These are phyloP conservation scores for Mucuna pruriens DNA, from an alignment of 306 rosid genomes.

Conservation along the genomic window DNA sequence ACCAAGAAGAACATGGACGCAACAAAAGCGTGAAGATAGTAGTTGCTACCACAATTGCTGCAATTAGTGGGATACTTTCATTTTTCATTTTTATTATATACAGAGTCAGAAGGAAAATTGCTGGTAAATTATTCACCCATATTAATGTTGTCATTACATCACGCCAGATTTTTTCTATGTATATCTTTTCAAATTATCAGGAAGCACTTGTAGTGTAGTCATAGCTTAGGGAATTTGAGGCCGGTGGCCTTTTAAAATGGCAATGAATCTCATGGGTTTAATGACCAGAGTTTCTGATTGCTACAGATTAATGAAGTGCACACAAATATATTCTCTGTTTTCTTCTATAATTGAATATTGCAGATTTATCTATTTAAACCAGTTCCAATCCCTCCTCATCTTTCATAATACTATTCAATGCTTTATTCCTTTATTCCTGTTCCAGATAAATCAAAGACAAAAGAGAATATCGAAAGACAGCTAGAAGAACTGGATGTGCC, in stretches of 20 bases:
- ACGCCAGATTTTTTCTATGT: no score
- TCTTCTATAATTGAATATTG: background rate
- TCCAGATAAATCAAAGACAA: background rate
- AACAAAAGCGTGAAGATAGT: background rate
- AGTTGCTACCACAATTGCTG: background rate
- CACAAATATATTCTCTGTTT: background rate
- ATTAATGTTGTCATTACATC: background rate
- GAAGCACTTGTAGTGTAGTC: no score
- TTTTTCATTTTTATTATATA: background rate
- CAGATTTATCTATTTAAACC: no score
- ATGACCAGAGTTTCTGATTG: background rate
- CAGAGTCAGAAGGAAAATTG: background rate
- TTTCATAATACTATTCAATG: background rate
- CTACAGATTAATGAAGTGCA: background rate
- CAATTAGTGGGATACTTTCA: background rate
- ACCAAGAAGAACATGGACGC: background rate
- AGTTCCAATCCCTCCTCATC: background rate
- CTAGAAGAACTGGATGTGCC: background rate
- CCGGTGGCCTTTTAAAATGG: no score
- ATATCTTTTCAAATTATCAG: no score
- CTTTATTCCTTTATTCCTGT: background rate
- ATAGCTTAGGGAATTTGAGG: no score
- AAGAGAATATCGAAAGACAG: background rate
- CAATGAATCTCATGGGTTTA: no score
- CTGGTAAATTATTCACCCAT: background rate